phyloP scores from a whole-genome alignment of 768 basidiomycete genomes.

The Dacryopinax primogenitus region DNA sequence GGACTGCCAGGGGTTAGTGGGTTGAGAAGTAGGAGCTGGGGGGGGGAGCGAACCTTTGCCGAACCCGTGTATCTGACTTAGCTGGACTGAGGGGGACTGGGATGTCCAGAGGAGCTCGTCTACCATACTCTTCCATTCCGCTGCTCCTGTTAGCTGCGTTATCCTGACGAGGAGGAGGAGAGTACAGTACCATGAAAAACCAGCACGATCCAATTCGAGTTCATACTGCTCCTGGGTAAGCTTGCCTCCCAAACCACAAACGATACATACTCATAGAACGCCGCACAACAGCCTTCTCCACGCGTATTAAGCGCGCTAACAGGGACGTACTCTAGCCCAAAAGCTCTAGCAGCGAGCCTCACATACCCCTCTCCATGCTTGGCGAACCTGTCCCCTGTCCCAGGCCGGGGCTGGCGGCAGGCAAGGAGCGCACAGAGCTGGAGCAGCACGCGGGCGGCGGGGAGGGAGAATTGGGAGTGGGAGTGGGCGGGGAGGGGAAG shows the following conservation, averaged over 20 bases:
- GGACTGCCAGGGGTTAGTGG: neutral
- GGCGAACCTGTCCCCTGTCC: neutral
- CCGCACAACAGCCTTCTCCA: neutral
- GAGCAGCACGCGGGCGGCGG: neutral
- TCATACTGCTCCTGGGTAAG: neutral
- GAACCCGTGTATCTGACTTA: neutral
- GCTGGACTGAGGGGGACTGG: neutral
- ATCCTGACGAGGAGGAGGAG: neutral
- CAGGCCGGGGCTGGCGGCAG: neutral
- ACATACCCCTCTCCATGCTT: conserved; percentile 6
- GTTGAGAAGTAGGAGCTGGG: neutral
- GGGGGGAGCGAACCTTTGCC: neutral
- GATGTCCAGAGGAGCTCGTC: neutral
- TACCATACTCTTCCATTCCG: neutral
- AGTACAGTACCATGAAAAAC: neutral
- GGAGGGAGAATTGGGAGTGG: neutral
- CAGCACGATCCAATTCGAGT: conserved; percentile 6
- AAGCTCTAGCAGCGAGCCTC: neutral
- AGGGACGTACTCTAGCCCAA: neutral
- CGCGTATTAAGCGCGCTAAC: neutral
- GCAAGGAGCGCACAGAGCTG: neutral
- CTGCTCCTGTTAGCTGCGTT: neutral
- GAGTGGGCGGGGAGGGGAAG: neutral
- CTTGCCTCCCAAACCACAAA: neutral
- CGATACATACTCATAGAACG: neutral